These are phyloP conservation scores for Myxozyma geophila DNA, from an alignment of 805 yeast species.

Conservation along the genomic window DNA sequence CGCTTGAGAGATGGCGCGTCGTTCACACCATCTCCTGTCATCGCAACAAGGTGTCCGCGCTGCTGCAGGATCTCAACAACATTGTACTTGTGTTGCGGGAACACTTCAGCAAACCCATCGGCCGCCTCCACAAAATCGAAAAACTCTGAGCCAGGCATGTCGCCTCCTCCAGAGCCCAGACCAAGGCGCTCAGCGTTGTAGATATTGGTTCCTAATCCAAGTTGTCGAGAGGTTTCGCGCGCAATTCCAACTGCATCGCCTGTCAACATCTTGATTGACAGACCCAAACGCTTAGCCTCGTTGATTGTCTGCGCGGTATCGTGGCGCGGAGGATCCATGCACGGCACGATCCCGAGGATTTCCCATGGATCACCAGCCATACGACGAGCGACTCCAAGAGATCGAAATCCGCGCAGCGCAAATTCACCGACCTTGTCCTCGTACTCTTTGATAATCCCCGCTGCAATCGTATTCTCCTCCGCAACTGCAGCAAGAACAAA, in stretches of 20 bases:
- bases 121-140: slow-evolving; percentile 79
- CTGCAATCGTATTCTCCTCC: slow-evolving; percentile 95
- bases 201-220: slow-evolving; percentile 93
- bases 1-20: slow-evolving; percentile 68
- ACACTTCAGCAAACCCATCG: slow-evolving; percentile 85
- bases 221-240: slow-evolving; percentile 96
- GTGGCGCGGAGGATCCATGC: slow-evolving; percentile 98
- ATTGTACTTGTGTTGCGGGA: slow-evolving; percentile 68
- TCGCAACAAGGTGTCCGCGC: slow-evolving; percentile 66
- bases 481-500: slow-evolving; percentile 95
- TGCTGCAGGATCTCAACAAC: slow-evolving; percentile 66
- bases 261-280: slow-evolving; percentile 95
- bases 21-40: slow-evolving; percentile 71
- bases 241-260: slow-evolving; percentile 99
- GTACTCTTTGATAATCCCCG: slow-evolving; percentile 89
- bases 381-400: slow-evolving; percentile 98
- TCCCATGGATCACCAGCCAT: slow-evolving; percentile 98
- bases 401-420: slow-evolving; percentile 97
- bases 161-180: slow-evolving; percentile 79
- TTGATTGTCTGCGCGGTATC: slow-evolving; percentile 92
- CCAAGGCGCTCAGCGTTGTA: slow-evolving; percentile 96
- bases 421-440: slow-evolving; percentile 96
- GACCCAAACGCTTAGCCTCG: slow-evolving; percentile 89
- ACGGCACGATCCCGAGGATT: slow-evolving; percentile 96
- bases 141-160: slow-evolving; percentile 66